phyloP scores from a whole-genome alignment of 1,284 basidiomycete species.

The Trichosporon sp. region DNA sequence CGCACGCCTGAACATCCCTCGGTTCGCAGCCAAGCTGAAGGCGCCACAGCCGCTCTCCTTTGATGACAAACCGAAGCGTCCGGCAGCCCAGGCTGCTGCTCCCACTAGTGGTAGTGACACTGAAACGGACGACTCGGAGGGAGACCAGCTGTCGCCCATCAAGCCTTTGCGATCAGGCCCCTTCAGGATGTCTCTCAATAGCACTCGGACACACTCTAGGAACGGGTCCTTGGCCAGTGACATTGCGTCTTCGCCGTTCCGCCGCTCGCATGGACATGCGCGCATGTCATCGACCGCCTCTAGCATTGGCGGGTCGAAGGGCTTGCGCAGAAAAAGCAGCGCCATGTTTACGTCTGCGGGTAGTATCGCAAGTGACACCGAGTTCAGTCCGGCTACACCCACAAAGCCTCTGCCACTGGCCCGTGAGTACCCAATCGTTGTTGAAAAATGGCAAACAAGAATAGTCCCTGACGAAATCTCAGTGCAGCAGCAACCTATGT shows the following conservation, averaged over 20 bases:
- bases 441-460: background rate
- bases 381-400: slow-evolving; percentile 46
- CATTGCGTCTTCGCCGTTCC: slow-evolving; percentile 26
- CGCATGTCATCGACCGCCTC: slow-evolving; percentile 29
- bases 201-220: slow-evolving; percentile 14
- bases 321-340: slow-evolving; percentile 54
- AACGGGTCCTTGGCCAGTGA: slow-evolving; percentile 27
- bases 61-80: background rate
- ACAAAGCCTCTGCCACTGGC: slow-evolving; percentile 40
- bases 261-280: slow-evolving; percentile 23
- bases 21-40: slow-evolving; percentile 36
- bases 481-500: slow-evolving; percentile 30
- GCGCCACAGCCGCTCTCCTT: slow-evolving; percentile 5
- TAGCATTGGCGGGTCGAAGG: slow-evolving; percentile 41
- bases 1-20: slow-evolving; percentile 40
- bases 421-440: slow-evolving; percentile 30
- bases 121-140: slow-evolving; percentile 26
- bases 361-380: slow-evolving; percentile 40
- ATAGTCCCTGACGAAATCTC: slow-evolving; percentile 16
- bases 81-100: background rate
- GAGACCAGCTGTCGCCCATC: slow-evolving; percentile 30
- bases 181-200: slow-evolving; percentile 22
- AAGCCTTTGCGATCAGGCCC: slow-evolving; percentile 22
- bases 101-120: slow-evolving; percentile 15
- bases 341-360: slow-evolving; percentile 50